Conservation (phyloP, 176 grass and related monocot genomes). For the Areca catechu region DNA sequence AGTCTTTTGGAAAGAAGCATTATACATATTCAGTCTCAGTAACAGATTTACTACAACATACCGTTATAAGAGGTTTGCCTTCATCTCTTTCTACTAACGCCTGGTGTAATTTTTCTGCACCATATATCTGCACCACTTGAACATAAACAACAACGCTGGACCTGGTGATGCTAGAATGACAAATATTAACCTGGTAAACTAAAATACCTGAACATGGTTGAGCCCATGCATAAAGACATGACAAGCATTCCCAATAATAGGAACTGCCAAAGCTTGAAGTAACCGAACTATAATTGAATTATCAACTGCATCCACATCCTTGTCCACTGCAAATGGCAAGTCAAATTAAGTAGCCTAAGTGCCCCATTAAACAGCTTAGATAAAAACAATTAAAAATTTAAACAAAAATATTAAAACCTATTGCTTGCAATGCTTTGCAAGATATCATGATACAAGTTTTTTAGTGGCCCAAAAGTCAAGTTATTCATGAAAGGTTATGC, state of each 20-base stretch:
- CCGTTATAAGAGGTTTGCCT: conserved; percentile 74
- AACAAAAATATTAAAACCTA: too few species aligned
- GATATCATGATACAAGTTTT: too few species aligned
- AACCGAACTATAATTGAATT: conserved; percentile 61
- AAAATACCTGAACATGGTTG: conserved; percentile 74
- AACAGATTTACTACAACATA: conserved; percentile 10
- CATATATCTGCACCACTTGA: conserved; percentile 60
- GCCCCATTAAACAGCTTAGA: too few species aligned
- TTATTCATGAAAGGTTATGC: too few species aligned
- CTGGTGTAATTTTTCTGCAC: conserved; percentile 71
- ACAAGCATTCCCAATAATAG: conserved; percentile 74
- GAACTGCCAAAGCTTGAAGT: conserved; percentile 68
- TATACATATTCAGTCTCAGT: too few species aligned
- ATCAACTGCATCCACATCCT: conserved; percentile 50
- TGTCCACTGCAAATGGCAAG: conserved; percentile 40
- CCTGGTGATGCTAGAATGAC: neutral
- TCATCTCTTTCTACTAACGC: conserved; percentile 63
- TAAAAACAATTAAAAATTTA: too few species aligned
- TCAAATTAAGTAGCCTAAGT: neutral
- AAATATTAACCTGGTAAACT: conserved; percentile 4
- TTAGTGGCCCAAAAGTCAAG: too few species aligned
- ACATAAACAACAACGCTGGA: conserved; percentile 14
- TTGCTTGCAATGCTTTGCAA: too few species aligned
- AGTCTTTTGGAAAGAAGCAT: too few species aligned
- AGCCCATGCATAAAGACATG: conserved; percentile 96